These are phyloP conservation scores for Jatropha multifida DNA, from an alignment of 441 rosid species.

Conservation along the genomic window DNA sequence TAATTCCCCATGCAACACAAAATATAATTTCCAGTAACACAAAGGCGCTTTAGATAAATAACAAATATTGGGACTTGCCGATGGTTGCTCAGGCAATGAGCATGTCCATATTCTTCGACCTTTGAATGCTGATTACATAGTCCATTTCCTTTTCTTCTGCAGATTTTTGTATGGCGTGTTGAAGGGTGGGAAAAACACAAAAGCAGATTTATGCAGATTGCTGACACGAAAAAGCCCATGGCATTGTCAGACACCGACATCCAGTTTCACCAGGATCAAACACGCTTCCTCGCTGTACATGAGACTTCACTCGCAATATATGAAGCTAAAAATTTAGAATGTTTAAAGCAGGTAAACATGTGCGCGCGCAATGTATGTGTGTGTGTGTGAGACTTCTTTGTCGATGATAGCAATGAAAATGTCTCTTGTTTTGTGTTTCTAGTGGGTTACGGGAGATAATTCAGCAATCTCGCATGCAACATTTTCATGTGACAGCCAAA, in stretches of 20 bases:
- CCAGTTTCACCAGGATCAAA: slow-evolving; percentile 56
- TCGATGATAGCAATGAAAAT: neutral
- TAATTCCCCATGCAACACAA: neutral
- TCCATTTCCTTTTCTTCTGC: slow-evolving; percentile 18
- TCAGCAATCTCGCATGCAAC: slow-evolving; percentile 48
- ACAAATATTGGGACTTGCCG: neutral
- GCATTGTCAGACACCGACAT: slow-evolving; percentile 36
- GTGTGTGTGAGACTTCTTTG: neutral
- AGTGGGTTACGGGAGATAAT: slow-evolving; percentile 46
- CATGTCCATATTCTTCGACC: neutral
- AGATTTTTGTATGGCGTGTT: slow-evolving; percentile 47
- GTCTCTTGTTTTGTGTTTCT: slow-evolving; percentile 15
- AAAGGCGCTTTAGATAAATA: neutral
- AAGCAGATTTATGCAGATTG: slow-evolving; percentile 37
- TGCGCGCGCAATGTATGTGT: neutral
- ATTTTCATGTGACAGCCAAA: slow-evolving; percentile 54
- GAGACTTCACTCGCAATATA: slow-evolving; percentile 45
- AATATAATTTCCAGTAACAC: neutral
- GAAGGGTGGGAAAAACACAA: slow-evolving; percentile 45
- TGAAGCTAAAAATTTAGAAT: slow-evolving; percentile 39
- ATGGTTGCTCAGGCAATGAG: neutral
- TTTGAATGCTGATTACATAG: neutral
- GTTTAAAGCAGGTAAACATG: slow-evolving; percentile 42
- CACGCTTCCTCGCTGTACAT: slow-evolving; percentile 45
- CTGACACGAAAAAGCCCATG: slow-evolving; percentile 24